Conservation (phyloP, 1,284 basidiomycete species). For the Cutaneotrichosporon sp. region DNA sequence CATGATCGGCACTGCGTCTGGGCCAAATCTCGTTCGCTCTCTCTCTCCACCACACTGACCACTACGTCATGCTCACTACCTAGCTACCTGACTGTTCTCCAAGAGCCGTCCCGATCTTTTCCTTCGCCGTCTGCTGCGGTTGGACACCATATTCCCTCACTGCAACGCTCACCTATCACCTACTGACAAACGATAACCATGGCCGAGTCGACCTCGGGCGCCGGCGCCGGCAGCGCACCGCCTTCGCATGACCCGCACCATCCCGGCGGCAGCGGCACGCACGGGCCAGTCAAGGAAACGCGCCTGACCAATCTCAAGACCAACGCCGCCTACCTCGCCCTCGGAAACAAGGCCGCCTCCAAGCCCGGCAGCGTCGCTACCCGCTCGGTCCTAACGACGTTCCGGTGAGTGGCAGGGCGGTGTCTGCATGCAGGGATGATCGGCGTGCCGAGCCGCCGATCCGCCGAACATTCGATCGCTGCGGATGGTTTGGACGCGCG, state of each 20-base stretch:
- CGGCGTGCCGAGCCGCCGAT: not conserved
- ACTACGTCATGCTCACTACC: not conserved
- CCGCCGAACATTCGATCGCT: not conserved
- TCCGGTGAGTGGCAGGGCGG: constrained; percentile 30
- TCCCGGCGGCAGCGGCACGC: constrained; percentile 2
- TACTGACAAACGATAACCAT: not conserved
- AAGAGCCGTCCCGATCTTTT: too few relatives aligned
- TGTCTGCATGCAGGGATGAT: too few relatives aligned
- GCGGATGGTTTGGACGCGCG: not conserved
- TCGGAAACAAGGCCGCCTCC: constrained; percentile 40
- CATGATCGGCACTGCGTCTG: not conserved
- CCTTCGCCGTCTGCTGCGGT: not conserved
- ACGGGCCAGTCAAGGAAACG: constrained; percentile 4
- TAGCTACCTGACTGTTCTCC: not conserved
- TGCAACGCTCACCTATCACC: not conserved
- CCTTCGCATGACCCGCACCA: not conserved
- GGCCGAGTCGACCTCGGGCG: not conserved
- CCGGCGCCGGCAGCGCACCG: not conserved
- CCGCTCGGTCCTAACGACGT: constrained; percentile 46
- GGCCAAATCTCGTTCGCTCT: too few relatives aligned
- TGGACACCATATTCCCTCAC: not conserved
- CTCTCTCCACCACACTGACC: not conserved
- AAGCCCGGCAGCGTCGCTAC: constrained; percentile 47
- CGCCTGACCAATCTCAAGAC: constrained; percentile 35
- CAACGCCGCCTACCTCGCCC: constrained; percentile 50